A percentile compares a stretch with the other conserved stretches of the same genome.
Evolutionary conservation across 169 alveolate species (phyloP).

Genomic region (Cryptosporidium ryanae): DNA sequence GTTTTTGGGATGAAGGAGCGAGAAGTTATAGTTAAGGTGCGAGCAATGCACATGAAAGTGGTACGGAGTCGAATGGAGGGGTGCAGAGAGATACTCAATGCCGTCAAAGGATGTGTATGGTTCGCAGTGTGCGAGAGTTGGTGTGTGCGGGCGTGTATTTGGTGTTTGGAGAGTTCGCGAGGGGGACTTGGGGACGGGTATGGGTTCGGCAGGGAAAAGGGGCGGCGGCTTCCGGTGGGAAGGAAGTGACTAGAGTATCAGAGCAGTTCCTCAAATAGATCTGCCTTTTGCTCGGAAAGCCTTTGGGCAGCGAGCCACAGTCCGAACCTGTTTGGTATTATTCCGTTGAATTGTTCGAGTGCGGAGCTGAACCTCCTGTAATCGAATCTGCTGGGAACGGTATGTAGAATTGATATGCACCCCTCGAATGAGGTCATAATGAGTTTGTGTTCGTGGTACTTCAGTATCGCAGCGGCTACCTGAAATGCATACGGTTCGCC

Average conservation of each 20-base stretch:
- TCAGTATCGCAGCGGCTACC: conserved; percentile 69
- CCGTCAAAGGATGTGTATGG: no score
- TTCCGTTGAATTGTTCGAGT: conserved; percentile 54
- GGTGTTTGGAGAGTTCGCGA: no score
- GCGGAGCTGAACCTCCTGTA: conserved; percentile 31
- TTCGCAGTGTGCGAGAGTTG: no score
- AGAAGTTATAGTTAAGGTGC: no score
- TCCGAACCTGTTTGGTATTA: conserved; percentile 54
- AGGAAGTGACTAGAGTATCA: not conserved
- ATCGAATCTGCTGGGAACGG: conserved; percentile 57
- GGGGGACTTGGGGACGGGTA: no score
- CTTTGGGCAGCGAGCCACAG: conserved; percentile 68
- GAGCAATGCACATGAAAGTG: no score
- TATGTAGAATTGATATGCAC: conserved; percentile 61
- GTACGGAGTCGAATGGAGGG: no score
- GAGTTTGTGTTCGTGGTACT: conserved; percentile 71
- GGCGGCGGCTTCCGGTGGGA: no score
- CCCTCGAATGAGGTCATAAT: conserved; percentile 72
- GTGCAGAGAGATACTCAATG: no score
- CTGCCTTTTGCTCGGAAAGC: conserved; percentile 51
- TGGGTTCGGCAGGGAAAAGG: no score
- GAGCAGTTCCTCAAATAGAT: conserved; percentile 63
- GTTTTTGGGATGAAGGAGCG: no score
- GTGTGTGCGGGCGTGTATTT: no score
- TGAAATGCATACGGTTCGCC: conserved; percentile 75